Conservation (phyloP, 2,329 filamentous ascomycete species). For the Botrytis galanthina region DNA sequence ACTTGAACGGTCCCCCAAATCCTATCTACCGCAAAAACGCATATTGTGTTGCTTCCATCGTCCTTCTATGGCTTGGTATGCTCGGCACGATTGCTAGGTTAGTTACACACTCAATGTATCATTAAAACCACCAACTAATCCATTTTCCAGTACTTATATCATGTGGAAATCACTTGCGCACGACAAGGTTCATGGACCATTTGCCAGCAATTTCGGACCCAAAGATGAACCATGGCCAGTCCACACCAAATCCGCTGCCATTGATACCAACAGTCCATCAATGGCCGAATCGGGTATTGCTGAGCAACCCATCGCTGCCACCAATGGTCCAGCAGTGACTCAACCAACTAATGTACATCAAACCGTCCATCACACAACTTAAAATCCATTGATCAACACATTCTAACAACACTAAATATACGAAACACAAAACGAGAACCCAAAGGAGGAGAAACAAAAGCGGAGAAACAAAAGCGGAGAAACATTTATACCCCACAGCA, state of each 20-base stretch:
- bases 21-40: slow-evolving; percentile 49
- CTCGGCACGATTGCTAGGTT: slow-evolving; percentile 48
- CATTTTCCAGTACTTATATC: slow-evolving; percentile 36
- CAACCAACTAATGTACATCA: not conserved
- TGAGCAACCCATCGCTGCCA: not conserved
- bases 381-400: not conserved
- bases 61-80: slow-evolving; percentile 53
- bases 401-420: not conserved
- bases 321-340: not conserved
- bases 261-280: not conserved
- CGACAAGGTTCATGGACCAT: slow-evolving; percentile 37
- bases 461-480: not conserved
- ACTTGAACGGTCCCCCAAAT: slow-evolving; percentile 40
- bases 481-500: not conserved
- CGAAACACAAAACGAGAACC: not conserved
- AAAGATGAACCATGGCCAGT: not conserved
- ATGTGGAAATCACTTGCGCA: slow-evolving; percentile 40
- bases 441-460: not conserved
- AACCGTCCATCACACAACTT: not conserved
- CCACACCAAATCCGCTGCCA: not conserved
- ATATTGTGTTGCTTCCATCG: slow-evolving; percentile 49
- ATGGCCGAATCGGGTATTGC: not conserved
- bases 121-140: not conserved
- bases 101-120: slow-evolving; percentile 15
- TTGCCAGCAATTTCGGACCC: slow-evolving; percentile 23